These are phyloP conservation scores for Lasiodiplodia citricola DNA, from an alignment of 2,329 filamentous ascomycete genomes.

Conservation along the genomic window DNA sequence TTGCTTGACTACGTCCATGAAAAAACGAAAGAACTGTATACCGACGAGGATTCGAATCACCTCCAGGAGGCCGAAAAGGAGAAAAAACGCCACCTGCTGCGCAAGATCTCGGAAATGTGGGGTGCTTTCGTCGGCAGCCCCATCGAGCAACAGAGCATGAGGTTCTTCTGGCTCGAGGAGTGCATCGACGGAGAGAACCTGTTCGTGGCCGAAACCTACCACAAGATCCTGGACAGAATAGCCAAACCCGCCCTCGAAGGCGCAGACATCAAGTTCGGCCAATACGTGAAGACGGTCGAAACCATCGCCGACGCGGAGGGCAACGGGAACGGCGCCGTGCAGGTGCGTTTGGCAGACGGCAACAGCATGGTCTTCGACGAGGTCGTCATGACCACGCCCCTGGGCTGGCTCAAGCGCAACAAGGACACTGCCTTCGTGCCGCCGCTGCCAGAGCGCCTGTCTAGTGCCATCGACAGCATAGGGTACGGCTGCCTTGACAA, in stretches of 20 bases:
- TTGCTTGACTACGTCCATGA: conserved; percentile 63
- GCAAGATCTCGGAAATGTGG: conserved; percentile 69
- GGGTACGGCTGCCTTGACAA: conserved; percentile 76
- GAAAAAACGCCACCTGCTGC: conserved; percentile 54
- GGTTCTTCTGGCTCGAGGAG: conserved; percentile 80
- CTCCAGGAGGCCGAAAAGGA: conserved; percentile 43
- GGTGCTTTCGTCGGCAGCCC: conserved; percentile 73
- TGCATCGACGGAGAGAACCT: conserved; percentile 74
- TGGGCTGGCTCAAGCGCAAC: conserved; percentile 71
- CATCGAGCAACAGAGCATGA: conserved; percentile 69
- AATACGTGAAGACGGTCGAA: conserved; percentile 52
- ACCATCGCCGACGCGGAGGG: conserved; percentile 31
- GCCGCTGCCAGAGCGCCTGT: conserved; percentile 59
- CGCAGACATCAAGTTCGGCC: conserved; percentile 60
- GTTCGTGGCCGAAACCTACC: conserved; percentile 67
- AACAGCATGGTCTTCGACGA: conserved; percentile 65
- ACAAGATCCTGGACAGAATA: conserved; percentile 64
- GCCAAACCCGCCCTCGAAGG: conserved; percentile 61
- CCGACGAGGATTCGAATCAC: conserved; percentile 28
- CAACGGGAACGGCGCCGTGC: conserved; percentile 35
- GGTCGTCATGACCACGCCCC: conserved; percentile 69
- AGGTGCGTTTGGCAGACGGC: conserved; percentile 55
- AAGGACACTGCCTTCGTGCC: conserved; percentile 60
- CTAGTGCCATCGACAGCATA: conserved; percentile 66
- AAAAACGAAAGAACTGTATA: conserved; percentile 52